Percentiles rank a stretch among this genome's conserved stretches.
Conservation (phyloP, 345 rosid genomes). For the Rhizophora mangle region DNA sequence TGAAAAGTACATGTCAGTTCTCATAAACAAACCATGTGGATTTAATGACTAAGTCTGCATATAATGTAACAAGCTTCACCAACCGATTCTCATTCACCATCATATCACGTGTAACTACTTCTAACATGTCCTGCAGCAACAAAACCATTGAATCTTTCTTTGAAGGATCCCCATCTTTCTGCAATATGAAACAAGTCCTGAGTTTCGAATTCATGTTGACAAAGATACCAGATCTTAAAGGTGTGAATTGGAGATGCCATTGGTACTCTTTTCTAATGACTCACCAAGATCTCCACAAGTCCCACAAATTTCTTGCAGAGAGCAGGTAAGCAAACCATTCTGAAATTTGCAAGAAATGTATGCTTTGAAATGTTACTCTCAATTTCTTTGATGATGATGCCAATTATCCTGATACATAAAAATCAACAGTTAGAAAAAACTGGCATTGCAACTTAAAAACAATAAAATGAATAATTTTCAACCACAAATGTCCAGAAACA, state of each 20-base stretch:
- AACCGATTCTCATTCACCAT: slow-evolving; percentile 92
- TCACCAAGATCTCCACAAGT: slow-evolving; percentile 85
- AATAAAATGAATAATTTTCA: slow-evolving; percentile 1
- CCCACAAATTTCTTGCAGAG: slow-evolving; percentile 79
- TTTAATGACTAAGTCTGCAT: slow-evolving; percentile 5
- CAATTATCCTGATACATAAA: slow-evolving; percentile 62
- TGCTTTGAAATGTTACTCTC: slow-evolving; percentile 84
- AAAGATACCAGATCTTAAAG: slow-evolving; percentile 6
- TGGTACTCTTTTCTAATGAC: slow-evolving; percentile 24
- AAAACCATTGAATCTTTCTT: slow-evolving; percentile 72
- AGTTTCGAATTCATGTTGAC: not conserved
- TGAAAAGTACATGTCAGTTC: not conserved
- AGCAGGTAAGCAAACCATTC: slow-evolving; percentile 72
- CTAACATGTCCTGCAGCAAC: slow-evolving; percentile 91
- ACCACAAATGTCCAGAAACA: not conserved
- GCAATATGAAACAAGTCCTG: slow-evolving; percentile 28
- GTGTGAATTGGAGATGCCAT: slow-evolving; percentile 3
- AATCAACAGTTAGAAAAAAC: slow-evolving; percentile 11
- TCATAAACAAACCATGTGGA: slow-evolving; percentile 1
- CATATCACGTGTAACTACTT: slow-evolving; percentile 92
- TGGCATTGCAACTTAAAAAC: not conserved
- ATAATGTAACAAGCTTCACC: slow-evolving; percentile 31
- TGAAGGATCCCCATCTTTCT: slow-evolving; percentile 84
- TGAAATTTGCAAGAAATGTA: slow-evolving; percentile 78
- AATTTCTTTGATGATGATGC: slow-evolving; percentile 81